Evolutionary conservation across 164 flowering plant species (phyloP), one percentile per base, ranked within the genome.

Genomic region (Santalum album): DNA sequence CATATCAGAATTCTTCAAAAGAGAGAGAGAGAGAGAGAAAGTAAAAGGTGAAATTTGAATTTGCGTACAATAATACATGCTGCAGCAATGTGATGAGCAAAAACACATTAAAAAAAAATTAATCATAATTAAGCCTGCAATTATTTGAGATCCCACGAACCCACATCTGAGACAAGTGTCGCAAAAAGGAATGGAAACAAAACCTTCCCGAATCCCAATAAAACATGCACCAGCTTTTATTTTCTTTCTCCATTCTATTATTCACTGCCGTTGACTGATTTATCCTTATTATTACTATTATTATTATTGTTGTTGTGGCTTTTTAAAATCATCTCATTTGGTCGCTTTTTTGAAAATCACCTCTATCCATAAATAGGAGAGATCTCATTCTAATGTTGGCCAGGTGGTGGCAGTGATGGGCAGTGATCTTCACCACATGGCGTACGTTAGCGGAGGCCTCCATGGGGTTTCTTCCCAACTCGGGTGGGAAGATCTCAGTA

Each of bases 181-280:
- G n/a, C n/a, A 60, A 56, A 60, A 26, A 52, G 26, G 35, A 56
- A 48, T 54, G 21, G 38, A 54, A n/a, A 35, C 20, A 40, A 44
- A 59, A 15, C 21, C 45, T 68, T 70, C 39, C 60, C 69, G 75
- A 64, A 82, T 82, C 88, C 83, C 88, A 51, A 79, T 49, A 66
- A 53, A 59, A 49, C 59, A 12, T 22, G 51, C 51, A 51, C 29
- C 40, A 34, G 21, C 53, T 55, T 45, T 35, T 15, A 29, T 23
- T 14, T 35, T 52, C 39, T 42, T 18, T 14, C 27, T 48, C 39
- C 29, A 47, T 57, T 64, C 62, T 25, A 42, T 51, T 53, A 45
- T 60, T 68, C 48, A 44, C 61, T 34, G 42, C 73, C 62, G 73
- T 82, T 75, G 87, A 78, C 83, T 75, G 82, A 26, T 44, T 51